Percentiles rank a stretch among this genome's conserved stretches.
These are phyloP conservation scores for Pseudisothecium myosuroides DNA, from an alignment of 225 moss, liverwort and hornwort species.

Conservation along the genomic window DNA sequence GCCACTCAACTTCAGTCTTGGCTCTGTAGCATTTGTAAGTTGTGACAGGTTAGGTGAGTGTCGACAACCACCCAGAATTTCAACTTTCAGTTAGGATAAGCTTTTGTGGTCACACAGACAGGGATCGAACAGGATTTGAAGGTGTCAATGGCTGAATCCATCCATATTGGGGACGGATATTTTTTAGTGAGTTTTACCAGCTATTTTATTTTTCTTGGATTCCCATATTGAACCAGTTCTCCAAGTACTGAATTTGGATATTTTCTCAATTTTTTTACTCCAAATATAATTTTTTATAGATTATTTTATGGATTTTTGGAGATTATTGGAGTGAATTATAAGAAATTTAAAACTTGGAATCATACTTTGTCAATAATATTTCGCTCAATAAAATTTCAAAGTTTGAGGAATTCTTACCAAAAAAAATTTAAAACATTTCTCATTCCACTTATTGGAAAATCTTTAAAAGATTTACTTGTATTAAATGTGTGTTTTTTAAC, in stretches of 20 bases:
- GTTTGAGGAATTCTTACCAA: too few species aligned
- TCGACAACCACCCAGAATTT: not conserved
- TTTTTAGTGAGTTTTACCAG: not conserved
- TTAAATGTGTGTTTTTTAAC: too few species aligned
- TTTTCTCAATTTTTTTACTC: not conserved
- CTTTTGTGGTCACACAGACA: not conserved
- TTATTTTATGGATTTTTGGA: accelerated
- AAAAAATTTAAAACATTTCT: too few species aligned
- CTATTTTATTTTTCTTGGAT: not conserved
- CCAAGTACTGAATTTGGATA: not conserved
- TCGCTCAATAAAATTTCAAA: too few species aligned
- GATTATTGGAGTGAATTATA: too few species aligned
- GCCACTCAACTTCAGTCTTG: not conserved
- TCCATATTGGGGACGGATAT: not conserved
- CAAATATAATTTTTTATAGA: not conserved
- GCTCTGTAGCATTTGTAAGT: not conserved
- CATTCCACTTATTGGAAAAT: too few species aligned
- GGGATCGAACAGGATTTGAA: not conserved
- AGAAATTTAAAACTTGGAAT: too few species aligned
- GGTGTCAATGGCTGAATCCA: not conserved
- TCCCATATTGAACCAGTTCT: not conserved
- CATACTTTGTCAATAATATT: too few species aligned
- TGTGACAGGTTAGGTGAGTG: not conserved
- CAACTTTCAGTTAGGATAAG: not conserved
- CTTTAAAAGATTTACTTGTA: too few species aligned